Evolutionary conservation across 2,329 filamentous ascomycete species (phyloP), one percentile per base, ranked within the genome.

Genomic region (Apiospora saccharicola): DNA sequence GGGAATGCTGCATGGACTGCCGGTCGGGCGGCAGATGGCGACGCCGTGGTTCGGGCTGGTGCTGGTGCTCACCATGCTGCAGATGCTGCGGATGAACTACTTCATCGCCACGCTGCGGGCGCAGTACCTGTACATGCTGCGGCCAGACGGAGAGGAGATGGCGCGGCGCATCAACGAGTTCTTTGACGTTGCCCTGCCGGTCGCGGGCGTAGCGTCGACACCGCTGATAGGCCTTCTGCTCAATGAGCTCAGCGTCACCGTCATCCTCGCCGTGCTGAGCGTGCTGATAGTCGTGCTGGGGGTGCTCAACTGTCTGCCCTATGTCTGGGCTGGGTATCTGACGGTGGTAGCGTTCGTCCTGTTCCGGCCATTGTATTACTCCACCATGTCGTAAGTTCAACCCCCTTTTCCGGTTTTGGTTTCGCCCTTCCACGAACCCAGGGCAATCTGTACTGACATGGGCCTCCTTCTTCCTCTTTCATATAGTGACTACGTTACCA

Each of bases 281-380:
- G 96, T 98, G 71, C 98, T 97, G 80, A 91, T 92, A 1, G 90
- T 90, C 0, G 75, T 85, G 0, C 91, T 93, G 71, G 92, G 92
- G 19, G 79, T 91, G 1, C 82, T 94, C 0, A 93, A 93, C 53
- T 88, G 92, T 69, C 84, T 94, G 1, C 89, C 91, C 0, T 83
- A 87, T 68, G 83, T 88, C 34, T 90, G 88, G 85, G 88, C 89
- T 3, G 91, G 89, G 0, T 94, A 94, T 75, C 85, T 85, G 0
- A 94, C 93, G 7, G 88, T 95, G 19, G 79, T 88, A 22, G 83
- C 92, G 0, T 95, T 95, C 75, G 91, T 93, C 24, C 79, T 94
- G 37, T 92, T 94, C 75, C 89, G 93, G 0, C 93, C 93, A 0
- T 84, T 95, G 0, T 95, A 94, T 81, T 95, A 95, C 82, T 69